These are phyloP conservation scores for Butyriboletus appendiculatus DNA, from an alignment of 1,284 basidiomycete species.

Conservation along the genomic window DNA sequence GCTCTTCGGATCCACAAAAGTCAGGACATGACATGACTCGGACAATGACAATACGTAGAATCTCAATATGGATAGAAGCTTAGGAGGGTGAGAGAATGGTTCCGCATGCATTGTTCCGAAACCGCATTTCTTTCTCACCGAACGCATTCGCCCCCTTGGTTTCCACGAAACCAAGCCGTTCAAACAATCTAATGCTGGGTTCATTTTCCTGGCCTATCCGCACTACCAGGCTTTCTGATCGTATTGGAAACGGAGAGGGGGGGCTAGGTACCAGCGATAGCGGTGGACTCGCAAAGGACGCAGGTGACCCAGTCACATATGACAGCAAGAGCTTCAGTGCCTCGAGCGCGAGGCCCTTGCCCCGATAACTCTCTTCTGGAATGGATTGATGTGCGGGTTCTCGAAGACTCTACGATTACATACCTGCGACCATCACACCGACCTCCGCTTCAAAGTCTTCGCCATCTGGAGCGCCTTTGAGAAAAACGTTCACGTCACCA, in stretches of 20 bases:
- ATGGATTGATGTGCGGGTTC: neutral
- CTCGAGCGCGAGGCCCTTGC: constrained; percentile 67
- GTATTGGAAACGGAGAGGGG: constrained; percentile 39
- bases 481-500: constrained; percentile 92
- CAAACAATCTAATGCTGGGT: constrained; percentile 50
- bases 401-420: constrained; percentile 14
- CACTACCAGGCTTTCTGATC: constrained; percentile 47
- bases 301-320: constrained; percentile 51
- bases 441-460: constrained; percentile 57
- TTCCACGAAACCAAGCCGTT: constrained; percentile 48
- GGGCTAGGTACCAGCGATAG: constrained; percentile 2
- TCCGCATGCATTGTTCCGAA: neutral
- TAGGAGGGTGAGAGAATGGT: neutral
- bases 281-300: constrained; percentile 10
- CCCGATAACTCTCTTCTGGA: constrained; percentile 60
- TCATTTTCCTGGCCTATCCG: constrained; percentile 55
- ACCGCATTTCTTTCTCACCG: constrained; percentile 50
- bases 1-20: neutral
- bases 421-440: constrained; percentile 88
- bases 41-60: constrained; percentile 20
- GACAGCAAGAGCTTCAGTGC: constrained; percentile 66
- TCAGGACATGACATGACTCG: constrained; percentile 14
- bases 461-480: constrained; percentile 54
- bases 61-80: neutral
- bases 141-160: constrained; percentile 48